Evolutionary conservation across 352 stramenopile species (phyloP).

Genomic region (Blastocystis sp.): DNA sequence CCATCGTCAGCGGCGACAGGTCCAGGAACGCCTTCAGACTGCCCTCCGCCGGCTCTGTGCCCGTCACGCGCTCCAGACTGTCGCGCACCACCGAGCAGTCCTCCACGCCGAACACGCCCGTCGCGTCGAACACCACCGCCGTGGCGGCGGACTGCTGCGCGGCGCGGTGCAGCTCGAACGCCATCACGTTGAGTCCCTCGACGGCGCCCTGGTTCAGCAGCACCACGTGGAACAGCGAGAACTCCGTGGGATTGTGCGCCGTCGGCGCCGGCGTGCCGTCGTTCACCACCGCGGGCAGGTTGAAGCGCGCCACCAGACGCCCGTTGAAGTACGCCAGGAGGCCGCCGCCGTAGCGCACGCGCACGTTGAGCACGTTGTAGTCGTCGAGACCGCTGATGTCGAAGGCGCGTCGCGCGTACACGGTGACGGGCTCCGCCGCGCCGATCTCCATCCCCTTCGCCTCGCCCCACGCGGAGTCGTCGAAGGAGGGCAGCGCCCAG

Average conservation of each 20-base stretch:
- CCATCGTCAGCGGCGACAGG: background rate
- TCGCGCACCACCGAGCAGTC: slow-evolving; percentile 12
- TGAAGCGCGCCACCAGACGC: background rate
- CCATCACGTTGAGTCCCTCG: background rate
- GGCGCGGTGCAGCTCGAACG: background rate
- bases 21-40: background rate
- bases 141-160: background rate
- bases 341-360: slow-evolving; percentile 21
- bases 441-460: background rate
- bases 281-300: slow-evolving; percentile 20
- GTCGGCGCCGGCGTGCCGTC: background rate
- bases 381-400: background rate
- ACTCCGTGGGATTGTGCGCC: background rate
- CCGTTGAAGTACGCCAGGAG: slow-evolving; percentile 66
- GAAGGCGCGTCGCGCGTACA: background rate
- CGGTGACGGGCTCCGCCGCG: background rate
- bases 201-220: slow-evolving; percentile 2
- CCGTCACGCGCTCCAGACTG: background rate
- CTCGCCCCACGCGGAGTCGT: slow-evolving; percentile 14
- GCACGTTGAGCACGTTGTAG: slow-evolving; percentile 1
- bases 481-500: background rate
- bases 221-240: slow-evolving; percentile 1
- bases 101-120: background rate
- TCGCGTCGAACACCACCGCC: slow-evolving; percentile 17
- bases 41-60: background rate